phyloP scores from a whole-genome alignment of 805 yeast species.

The Ogataea kodamae region DNA sequence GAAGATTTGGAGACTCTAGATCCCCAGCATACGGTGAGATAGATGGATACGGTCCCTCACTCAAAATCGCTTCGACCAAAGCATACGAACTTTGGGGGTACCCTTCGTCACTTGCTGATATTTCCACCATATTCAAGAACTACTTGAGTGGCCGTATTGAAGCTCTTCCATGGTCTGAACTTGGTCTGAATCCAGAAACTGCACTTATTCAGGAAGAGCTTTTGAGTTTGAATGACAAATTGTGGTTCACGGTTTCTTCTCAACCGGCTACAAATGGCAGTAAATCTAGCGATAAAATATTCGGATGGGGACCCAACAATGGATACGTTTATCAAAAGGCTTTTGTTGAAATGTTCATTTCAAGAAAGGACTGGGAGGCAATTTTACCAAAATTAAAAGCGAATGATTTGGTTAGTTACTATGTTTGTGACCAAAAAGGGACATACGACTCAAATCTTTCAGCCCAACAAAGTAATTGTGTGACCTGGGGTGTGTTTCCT shows the following conservation, averaged over 20 bases:
- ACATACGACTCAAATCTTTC: conserved; percentile 59
- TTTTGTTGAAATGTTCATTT: conserved; percentile 85
- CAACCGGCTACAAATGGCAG: conserved; percentile 91
- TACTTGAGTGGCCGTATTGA: conserved; percentile 74
- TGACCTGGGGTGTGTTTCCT: conserved; percentile 98
- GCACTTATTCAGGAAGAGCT: conserved; percentile 89
- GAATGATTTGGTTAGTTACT: conserved; percentile 62
- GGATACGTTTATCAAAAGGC: conserved; percentile 92
- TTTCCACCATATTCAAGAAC: conserved; percentile 62
- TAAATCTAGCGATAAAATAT: conserved; percentile 74
- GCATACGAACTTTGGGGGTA: conserved; percentile 79
- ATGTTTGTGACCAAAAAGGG: conserved; percentile 62
- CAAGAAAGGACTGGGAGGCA: conserved; percentile 63
- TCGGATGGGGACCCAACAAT: conserved; percentile 96
- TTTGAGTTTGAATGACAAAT: conserved; percentile 67
- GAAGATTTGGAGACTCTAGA: conserved; percentile 91
- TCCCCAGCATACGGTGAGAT: conserved; percentile 98
- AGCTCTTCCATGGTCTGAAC: conserved; percentile 89
- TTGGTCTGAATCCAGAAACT: conserved; percentile 83
- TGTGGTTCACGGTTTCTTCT: conserved; percentile 85
- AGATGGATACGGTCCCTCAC: conserved; percentile 93
- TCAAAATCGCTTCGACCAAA: conserved; percentile 66
- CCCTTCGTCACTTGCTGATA: conserved; percentile 58
- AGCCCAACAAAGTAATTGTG: conserved; percentile 63
- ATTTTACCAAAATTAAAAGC: conserved; percentile 51